phyloP scores from a whole-genome alignment of 1,284 basidiomycete genomes.

The Earliella scabrosa region DNA sequence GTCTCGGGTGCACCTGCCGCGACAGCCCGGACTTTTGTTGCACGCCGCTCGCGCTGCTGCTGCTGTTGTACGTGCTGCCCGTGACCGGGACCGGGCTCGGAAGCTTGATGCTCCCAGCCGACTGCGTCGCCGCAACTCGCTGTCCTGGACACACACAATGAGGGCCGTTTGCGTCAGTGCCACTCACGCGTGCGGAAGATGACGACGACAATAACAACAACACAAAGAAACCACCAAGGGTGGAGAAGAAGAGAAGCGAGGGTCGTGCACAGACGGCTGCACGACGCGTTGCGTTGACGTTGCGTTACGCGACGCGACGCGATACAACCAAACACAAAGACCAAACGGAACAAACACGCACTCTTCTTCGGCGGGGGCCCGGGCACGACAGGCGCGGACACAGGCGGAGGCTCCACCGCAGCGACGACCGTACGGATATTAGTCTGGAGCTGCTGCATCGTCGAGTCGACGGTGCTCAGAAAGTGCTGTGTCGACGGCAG shows the following conservation, averaged over 20 bases:
- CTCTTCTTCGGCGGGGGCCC: constrained; percentile 32
- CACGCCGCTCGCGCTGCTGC: constrained; percentile 2
- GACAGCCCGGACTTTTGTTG: constrained; percentile 34
- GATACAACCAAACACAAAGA: background rate
- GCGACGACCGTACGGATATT: constrained; percentile 50
- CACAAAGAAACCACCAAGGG: background rate
- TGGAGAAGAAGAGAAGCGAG: too few species aligned
- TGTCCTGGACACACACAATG: constrained; percentile 24
- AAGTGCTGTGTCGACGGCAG: constrained; percentile 29
- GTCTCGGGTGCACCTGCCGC: constrained; percentile 34
- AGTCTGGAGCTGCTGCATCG: constrained; percentile 52
- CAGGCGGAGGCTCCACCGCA: constrained; percentile 24
- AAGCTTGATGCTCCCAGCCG: constrained; percentile 38
- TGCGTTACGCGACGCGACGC: background rate
- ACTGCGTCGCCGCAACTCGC: constrained; percentile 26
- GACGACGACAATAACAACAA: background rate
- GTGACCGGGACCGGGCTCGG: constrained; percentile 39
- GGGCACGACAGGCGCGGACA: constrained; percentile 24
- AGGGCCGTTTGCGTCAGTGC: background rate
- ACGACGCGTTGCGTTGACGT: constrained; percentile 1
- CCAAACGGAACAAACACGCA: constrained; percentile 27
- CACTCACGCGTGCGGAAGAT: background rate
- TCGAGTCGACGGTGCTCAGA: constrained; percentile 39
- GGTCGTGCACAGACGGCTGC: background rate
- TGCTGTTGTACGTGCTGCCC: constrained; percentile 10